Conservation (phyloP, 2,329 filamentous ascomycete species). For the Epicoccum nigrum region DNA sequence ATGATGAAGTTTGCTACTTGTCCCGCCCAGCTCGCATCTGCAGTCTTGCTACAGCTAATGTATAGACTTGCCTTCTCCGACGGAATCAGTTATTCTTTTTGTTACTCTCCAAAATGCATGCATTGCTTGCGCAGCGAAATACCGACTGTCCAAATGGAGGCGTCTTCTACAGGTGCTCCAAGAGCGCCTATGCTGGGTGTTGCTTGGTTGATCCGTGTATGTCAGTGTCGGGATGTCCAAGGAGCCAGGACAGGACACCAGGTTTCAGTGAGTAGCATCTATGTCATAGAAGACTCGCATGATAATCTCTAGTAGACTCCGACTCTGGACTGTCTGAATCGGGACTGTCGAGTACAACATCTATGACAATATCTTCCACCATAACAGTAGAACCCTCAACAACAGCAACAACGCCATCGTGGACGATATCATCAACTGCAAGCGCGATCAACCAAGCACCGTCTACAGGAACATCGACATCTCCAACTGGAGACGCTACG, state of each 20-base stretch:
- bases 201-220: slow-evolving; percentile 35
- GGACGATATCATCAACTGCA: not conserved
- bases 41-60: no score
- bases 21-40: no score
- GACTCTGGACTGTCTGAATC: not conserved
- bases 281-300: not conserved
- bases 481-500: not conserved
- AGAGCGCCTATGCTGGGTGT: slow-evolving; percentile 31
- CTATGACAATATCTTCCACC: not conserved
- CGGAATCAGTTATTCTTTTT: not conserved
- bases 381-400: not conserved
- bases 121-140: slow-evolving; percentile 7
- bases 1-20: not conserved
- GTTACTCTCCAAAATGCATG: slow-evolving; percentile 16
- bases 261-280: slow-evolving; percentile 21
- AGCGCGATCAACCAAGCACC: slow-evolving; percentile 4
- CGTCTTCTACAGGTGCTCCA: slow-evolving; percentile 28
- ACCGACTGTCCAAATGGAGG: slow-evolving; percentile 26
- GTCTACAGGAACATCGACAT: not conserved
- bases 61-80: no score
- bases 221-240: slow-evolving; percentile 26
- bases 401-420: not conserved
- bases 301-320: not conserved
- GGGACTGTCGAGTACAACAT: not conserved
- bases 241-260: slow-evolving; percentile 25